Evolutionary conservation across 2,329 filamentous ascomycete genomes (phyloP), one percentile per base, ranked within the genome.

Genomic region (Paecilomyces formosus): DNA sequence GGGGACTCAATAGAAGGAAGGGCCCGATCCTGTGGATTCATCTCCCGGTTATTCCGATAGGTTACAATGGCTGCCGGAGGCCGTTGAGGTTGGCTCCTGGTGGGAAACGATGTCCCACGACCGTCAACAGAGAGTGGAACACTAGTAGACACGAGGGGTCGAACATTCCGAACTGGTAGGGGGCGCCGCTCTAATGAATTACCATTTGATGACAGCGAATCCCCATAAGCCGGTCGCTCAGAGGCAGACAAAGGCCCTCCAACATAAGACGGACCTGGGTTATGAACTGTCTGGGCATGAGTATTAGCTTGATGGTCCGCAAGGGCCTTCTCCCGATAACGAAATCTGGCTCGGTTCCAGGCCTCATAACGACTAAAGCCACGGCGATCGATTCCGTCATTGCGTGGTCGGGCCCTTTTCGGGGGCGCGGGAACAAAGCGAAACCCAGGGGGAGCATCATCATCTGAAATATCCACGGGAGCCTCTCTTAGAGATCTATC

Each of bases 281-380:
- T 18, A 15, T 45, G 31, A 55, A 30, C n/a, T 31, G 24, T n/a
- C 31, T 24, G 51, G 24, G 24, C 35, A 56, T 39, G 33, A 21
- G 22, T n/a, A 28, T 58, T 39, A 53, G 54, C 33, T 45, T 56
- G 52, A 31, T 54, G 18, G 49, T 26, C n/a, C 7, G 45, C 51
- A 50, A 55, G 51, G n/a, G 53, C 49, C 28, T 64, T 64, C 39
- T 72, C 70, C 55, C 72, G 73, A 62, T 76, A 76, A 55, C 72
- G 68, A 61, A 72, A 70, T 61, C 74, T 68, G 22, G 76, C 76
- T 59, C 75, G 74, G 58, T 78, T 74, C 76, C 77, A 79, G 53
- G 76, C 75, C 64, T 76, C 72, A 61, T 78, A 79, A 63, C 77
- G 73, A 65, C 72, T 78, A 57, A 77, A 78, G 33, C 76, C 76